Evolutionary conservation across 495 filamentous ascomycete genomes (phyloP).

Genomic region (Aspergillus conjunctus): DNA sequence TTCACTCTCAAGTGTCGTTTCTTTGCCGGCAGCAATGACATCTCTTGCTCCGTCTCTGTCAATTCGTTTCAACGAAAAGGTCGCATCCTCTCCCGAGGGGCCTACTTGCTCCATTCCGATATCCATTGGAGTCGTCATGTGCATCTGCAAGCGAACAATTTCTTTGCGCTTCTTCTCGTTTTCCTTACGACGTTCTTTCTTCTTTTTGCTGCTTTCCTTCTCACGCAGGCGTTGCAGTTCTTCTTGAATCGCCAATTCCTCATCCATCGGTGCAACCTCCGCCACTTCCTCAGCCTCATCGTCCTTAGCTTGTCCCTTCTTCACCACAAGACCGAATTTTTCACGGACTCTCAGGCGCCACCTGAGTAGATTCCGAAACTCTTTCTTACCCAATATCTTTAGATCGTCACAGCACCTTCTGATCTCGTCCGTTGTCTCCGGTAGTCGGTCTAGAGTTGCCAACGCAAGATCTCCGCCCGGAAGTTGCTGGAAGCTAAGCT

Average conservation of each 20-base stretch:
- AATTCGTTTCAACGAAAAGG: slow-evolving; percentile 79
- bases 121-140: slow-evolving; percentile 95
- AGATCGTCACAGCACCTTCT: slow-evolving; percentile 83
- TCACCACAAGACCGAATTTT: slow-evolving; percentile 82
- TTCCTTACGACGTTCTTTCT: slow-evolving; percentile 76
- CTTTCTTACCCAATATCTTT: slow-evolving; percentile 87
- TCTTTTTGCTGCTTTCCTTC: slow-evolving; percentile 70
- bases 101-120: slow-evolving; percentile 93
- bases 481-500: slow-evolving; percentile 75
- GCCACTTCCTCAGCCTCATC: slow-evolving; percentile 73
- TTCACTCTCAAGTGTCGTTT: slow-evolving; percentile 59
- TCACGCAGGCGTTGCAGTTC: slow-evolving; percentile 80
- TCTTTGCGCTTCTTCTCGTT: slow-evolving; percentile 91
- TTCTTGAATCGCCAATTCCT: slow-evolving; percentile 86
- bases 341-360: slow-evolving; percentile 92
- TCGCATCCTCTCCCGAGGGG: slow-evolving; percentile 70
- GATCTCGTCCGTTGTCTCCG: slow-evolving; percentile 93
- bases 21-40: slow-evolving; percentile 75
- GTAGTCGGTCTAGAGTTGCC: slow-evolving; percentile 79
- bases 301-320: slow-evolving; percentile 52
- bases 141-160: slow-evolving; percentile 89
- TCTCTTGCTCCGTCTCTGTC: slow-evolving; percentile 72
- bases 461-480: slow-evolving; percentile 82
- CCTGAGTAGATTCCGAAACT: slow-evolving; percentile 88
- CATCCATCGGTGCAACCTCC: slow-evolving; percentile 85